Base-by-base conservation (phyloP, 345 rosid genomes). In the Acer campestre region DNA sequence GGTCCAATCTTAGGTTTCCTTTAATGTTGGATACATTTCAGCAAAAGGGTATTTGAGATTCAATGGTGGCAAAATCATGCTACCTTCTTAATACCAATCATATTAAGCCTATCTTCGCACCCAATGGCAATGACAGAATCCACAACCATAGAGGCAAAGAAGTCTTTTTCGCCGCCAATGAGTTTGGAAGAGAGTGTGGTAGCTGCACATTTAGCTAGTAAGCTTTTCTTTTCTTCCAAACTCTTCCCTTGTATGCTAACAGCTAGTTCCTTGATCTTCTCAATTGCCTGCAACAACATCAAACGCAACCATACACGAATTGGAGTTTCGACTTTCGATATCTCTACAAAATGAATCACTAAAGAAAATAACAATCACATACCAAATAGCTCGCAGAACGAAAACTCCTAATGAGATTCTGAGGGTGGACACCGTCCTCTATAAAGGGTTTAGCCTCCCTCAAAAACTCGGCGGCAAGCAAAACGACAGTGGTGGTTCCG, bases 71-170 rank as follows among this genome's bases (percentile, higher is more conserved):
- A 22, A 35, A 42, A 48, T 49, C 3, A 46, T 8, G 49, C 49
- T 79, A 92, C 98, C 98, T 97, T 94, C 86, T 97, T 97, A 70
- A 97, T 85, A 44, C 98, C 98, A 83, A 97, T 97, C 92, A 97
- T 82, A 77, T 81, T 97, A 23, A 97, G 86, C 76, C 98, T 89
- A 79, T 94, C 99, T 7, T 90, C 98, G 81, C 74, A 40, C 14
- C 90, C 98, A 77, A 94, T 97, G 0, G 98, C 96, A 85, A 90
- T 79, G 9, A 97, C 99, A 87, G 99, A 90, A 89, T 94, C 94
- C 46, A 94, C 99, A 42, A 94, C 98, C 94, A 97, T 93, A 10
- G 89, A 82, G 31, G 99, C 94, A 78, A 94, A 97, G 75, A 97
- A 97, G 71, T 94, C 98, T 75, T 93, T 93, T 83, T 94, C 99